Evolutionary conservation across 2,329 filamentous ascomycete genomes (phyloP), one percentile per base, ranked within the genome.

Genomic region (Fulvia fulva): DNA sequence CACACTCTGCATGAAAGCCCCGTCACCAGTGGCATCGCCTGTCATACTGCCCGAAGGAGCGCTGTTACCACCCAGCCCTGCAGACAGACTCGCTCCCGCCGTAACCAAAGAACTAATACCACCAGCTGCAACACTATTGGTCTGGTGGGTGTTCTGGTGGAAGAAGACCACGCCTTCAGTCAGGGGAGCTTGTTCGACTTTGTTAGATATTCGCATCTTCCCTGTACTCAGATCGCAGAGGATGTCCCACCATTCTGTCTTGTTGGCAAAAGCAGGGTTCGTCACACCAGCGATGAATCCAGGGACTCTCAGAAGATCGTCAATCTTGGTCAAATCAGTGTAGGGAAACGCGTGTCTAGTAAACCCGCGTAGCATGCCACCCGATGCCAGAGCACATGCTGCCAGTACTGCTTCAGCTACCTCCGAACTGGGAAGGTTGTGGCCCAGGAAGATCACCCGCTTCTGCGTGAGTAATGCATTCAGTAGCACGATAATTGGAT

Each of bases 241-340:
- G 9, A 99, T 77, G 74, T 99, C 94, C 94, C 94, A 99, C 94
- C 94, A 99, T 72, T 97, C 92, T 0, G 89, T 90, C 69, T 97
- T 93, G 69, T 91, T 86, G 61, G 93, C 91, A 72, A 99, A 99
- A 0, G 91, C 93, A 5, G 94, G 94, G 71, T 99, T 99, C 1
- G 93, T 99, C 43, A 99, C 94, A 57, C 94, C 94, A 2, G 94
- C 94, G 67, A 99, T 96, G 75, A 99, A 99, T 1, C 94, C 94
- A 6, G 94, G 93, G 0, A 99, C 94, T 68, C 95, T 93, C 50
- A 99, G 82, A 11, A 99, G 82, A 71, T 97, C 94, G 65, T 99
- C 94, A 59, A 99, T 92, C 76, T 99, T 99, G 63, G 91, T 97
- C 45, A 99, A 81, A 76, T 99, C 94, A 0, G 94, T 99, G 71